Percentiles rank a stretch among this genome's conserved stretches.
Conservation (phyloP, 495 filamentous ascomycete species). For the Glarea lozoyensis region DNA sequence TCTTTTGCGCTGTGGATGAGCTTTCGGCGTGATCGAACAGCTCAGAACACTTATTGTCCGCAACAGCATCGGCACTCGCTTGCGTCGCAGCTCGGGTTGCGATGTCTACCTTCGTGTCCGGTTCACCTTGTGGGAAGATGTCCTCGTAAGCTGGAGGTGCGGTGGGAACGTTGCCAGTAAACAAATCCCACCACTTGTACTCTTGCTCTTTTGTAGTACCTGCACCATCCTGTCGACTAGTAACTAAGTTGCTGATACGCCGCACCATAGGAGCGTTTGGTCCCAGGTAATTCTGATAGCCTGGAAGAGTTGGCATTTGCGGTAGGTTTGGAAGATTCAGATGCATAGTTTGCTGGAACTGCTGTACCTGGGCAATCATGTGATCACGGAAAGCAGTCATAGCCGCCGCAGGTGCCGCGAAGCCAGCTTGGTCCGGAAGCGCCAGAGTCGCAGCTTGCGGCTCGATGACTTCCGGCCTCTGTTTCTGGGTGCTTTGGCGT, state of each 20-base stretch:
- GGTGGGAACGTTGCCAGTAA: slow-evolving; percentile 27
- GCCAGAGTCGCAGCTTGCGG: slow-evolving; percentile 19
- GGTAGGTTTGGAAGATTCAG: slow-evolving; percentile 61
- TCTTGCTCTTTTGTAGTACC: slow-evolving; percentile 35
- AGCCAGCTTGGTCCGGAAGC: slow-evolving; percentile 20
- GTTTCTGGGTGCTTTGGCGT: slow-evolving; percentile 33
- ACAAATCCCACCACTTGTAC: slow-evolving; percentile 62
- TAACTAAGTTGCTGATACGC: slow-evolving; percentile 63
- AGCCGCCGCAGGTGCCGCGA: slow-evolving; percentile 48
- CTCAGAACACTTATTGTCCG: slow-evolving; percentile 58
- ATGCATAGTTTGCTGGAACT: slow-evolving; percentile 64
- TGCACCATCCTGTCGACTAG: slow-evolving; percentile 25
- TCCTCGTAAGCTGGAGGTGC: slow-evolving; percentile 76
- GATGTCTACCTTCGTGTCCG: slow-evolving; percentile 52
- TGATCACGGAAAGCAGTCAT: slow-evolving; percentile 70
- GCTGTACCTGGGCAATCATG: slow-evolving; percentile 66
- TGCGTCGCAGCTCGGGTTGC: slow-evolving; percentile 50
- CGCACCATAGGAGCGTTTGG: slow-evolving; percentile 51
- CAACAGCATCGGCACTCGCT: slow-evolving; percentile 54
- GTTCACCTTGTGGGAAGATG: slow-evolving; percentile 53
- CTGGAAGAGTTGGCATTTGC: slow-evolving; percentile 47
- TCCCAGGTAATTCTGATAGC: slow-evolving; percentile 58
- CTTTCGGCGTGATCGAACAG: slow-evolving; percentile 39
- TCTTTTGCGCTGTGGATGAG: slow-evolving; percentile 12
- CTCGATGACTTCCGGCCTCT: slow-evolving; percentile 22